Percentiles rank a stretch among this genome's conserved stretches.
Evolutionary conservation across 257 asterid species (phyloP).

Genomic region (Lantana camara): DNA sequence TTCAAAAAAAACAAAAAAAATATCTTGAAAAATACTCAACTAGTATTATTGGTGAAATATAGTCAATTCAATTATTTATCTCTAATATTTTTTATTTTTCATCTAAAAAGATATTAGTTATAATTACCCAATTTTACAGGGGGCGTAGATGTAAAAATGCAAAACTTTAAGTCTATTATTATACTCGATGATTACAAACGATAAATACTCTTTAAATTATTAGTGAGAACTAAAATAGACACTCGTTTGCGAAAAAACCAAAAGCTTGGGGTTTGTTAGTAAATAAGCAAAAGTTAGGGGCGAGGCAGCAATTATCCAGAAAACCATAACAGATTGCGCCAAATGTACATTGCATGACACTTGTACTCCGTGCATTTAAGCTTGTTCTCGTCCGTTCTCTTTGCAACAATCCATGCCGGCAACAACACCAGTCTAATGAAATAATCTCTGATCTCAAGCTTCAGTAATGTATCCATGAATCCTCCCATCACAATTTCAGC

Average conservation of each 20-base stretch:
- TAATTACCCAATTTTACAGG: too few species aligned
- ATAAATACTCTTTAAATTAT: too few species aligned
- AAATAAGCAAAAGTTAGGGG: slow-evolving; percentile 11
- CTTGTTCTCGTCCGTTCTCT: slow-evolving; percentile 36
- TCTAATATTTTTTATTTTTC: too few species aligned
- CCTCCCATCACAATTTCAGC: neutral
- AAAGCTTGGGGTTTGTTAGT: neutral
- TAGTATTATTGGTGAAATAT: too few species aligned
- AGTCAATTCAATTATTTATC: too few species aligned
- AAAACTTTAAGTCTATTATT: too few species aligned
- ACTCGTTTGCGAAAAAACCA: neutral
- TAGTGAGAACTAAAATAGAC: too few species aligned
- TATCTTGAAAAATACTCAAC: too few species aligned
- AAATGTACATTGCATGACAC: neutral
- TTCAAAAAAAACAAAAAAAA: too few species aligned
- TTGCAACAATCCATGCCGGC: slow-evolving; percentile 21
- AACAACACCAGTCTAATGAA: neutral
- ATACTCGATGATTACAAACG: too few species aligned
- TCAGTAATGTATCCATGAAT: slow-evolving; percentile 1
- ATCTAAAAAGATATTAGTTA: too few species aligned
- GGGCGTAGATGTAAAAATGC: too few species aligned
- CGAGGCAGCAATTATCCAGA: neutral
- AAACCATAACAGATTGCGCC: neutral
- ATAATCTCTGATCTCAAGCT: slow-evolving; percentile 12
- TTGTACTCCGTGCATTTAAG: slow-evolving; percentile 34